phyloP scores from a whole-genome alignment of 1,284 basidiomycete species.

The Athelia psychrophila region DNA sequence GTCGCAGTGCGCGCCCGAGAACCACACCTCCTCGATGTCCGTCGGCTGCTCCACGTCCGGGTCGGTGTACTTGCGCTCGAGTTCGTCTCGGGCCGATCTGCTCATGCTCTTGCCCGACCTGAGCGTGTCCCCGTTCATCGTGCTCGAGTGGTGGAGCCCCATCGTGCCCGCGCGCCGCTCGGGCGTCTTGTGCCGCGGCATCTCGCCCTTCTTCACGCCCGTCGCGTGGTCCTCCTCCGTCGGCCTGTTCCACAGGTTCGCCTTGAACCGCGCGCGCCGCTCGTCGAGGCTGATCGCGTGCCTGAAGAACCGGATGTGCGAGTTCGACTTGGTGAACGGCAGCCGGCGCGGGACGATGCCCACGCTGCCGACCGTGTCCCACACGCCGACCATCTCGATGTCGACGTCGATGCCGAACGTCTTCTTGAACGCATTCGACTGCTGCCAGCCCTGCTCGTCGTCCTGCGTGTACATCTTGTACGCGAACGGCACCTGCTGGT shows the following conservation, averaged over 20 bases:
- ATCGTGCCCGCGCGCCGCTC: background rate
- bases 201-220: constrained; percentile 1
- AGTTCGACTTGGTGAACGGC: constrained; percentile 35
- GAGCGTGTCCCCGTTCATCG: background rate
- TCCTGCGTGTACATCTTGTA: constrained; percentile 63
- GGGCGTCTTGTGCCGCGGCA: constrained; percentile 5
- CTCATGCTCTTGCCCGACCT: too few relatives aligned
- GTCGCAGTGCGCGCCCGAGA: constrained; percentile 30
- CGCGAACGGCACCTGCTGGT: constrained; percentile 68
- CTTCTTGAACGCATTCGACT: constrained; percentile 59
- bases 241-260: constrained; percentile 9
- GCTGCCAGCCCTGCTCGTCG: constrained; percentile 48
- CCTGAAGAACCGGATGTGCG: constrained; percentile 31
- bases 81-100: constrained; percentile 5
- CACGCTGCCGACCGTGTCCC: constrained; percentile 41
- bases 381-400: constrained; percentile 61
- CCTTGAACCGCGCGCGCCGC: constrained; percentile 19
- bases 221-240: constrained; percentile 3
- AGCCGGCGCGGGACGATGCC: constrained; percentile 32
- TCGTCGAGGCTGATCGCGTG: constrained; percentile 43
- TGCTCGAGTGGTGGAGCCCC: too few relatives aligned
- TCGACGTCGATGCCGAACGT: constrained; percentile 57
- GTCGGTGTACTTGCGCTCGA: constrained; percentile 11
- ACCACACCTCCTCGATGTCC: constrained; percentile 26
- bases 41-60: constrained; percentile 8